A percentile compares a stretch with the other conserved stretches of the same genome.
phyloP scores from a whole-genome alignment of 257 asterid species.

The Solanum arcanum region DNA sequence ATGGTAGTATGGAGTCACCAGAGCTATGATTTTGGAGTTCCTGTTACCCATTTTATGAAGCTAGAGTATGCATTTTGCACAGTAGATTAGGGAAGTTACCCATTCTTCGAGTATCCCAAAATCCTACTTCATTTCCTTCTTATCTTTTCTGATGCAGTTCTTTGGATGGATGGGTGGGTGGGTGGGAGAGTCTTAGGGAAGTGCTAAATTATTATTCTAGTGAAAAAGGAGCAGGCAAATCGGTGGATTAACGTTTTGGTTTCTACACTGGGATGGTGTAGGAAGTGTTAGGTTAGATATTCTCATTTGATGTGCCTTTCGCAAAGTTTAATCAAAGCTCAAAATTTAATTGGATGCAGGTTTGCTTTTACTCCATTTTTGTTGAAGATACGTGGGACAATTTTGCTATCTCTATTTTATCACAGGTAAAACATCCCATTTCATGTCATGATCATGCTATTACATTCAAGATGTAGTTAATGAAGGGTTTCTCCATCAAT shows the following conservation, averaged over 20 bases:
- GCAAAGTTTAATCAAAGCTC: background rate
- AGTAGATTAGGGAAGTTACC: background rate
- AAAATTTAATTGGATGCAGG: conserved; percentile 43
- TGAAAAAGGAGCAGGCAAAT: background rate
- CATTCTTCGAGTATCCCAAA: background rate
- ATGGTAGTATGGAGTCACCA: background rate
- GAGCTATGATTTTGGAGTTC: background rate
- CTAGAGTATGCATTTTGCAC: background rate
- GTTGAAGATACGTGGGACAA: conserved; percentile 56
- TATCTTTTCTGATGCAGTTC: background rate
- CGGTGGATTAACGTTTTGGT: background rate
- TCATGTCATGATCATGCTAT: background rate
- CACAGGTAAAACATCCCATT: conserved; percentile 38
- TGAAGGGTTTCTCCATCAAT: background rate
- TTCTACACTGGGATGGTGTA: background rate
- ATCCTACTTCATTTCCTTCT: background rate
- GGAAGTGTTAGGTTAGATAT: background rate
- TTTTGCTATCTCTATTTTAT: conserved; percentile 49
- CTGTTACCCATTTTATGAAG: background rate
- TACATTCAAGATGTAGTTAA: background rate
- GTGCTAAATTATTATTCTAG: background rate
- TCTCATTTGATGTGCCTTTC: background rate
- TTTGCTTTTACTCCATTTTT: conserved; percentile 38
- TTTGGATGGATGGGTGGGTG: background rate
- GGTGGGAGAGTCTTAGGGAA: background rate